Base-by-base conservation (phyloP, 768 basidiomycete species). In the Leucosporidium scottii region DNA sequence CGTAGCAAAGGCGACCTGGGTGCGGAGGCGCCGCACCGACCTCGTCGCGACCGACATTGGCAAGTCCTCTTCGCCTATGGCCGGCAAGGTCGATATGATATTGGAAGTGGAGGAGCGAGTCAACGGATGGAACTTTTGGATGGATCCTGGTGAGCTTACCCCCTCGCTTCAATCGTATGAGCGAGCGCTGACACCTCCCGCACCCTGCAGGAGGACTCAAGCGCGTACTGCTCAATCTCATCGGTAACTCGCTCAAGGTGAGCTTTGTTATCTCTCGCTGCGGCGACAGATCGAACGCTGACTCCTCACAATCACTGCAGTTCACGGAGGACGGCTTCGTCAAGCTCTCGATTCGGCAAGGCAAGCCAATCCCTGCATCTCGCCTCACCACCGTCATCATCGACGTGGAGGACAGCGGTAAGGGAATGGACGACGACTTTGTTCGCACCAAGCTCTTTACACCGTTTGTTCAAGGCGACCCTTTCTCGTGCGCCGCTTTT, bases 381-480 rank as follows among this genome's bases (percentile, higher is more conserved):
- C 50, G 23, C 20, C 44, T n/a, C 21, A 20, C 50, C 2, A 20
- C 47, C 28, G 28, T 48, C 47, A 21, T 39, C 9, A 23, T 56
- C 47, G 55, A 31, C 27, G 30, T 62, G 20, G 50, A 50, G 18
- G 61, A 64, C 5, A 27, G 57, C 3, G 48, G 54, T 2, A 44
- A 65, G 15, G 50, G 61, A 4, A 63, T 76, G 56, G 28, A 62
- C 7, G 31, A 55, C 23, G 34, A 36, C 39, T 66, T 77, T 25
- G 56, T 65, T 10, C 70, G 75, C 31, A 69, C 69, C 31, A 74
- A 74, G 3, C 61, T 64, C 10, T 73, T 77, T 55, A 60, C 69
- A 36, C 75, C 77, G 0, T 77, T 77, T 70, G 72, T 68, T 3
- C 75, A 77, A 50, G 70, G 57, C 23, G 72, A 75, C 44, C 8